These are phyloP conservation scores for Boletus rubescentipes DNA, from an alignment of 768 basidiomycete genomes.

Conservation along the genomic window DNA sequence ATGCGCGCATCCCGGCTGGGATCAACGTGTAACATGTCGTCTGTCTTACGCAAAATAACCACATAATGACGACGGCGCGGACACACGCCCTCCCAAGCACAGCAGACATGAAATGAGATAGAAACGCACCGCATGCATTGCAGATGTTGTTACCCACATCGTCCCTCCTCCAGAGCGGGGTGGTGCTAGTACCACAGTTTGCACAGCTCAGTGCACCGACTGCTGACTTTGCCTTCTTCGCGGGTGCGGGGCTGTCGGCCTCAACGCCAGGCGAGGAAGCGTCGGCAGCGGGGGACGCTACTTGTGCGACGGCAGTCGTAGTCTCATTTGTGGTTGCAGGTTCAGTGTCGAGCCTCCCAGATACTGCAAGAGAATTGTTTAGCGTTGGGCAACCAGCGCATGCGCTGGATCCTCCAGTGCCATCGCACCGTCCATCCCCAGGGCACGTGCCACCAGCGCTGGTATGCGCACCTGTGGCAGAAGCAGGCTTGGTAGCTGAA, in stretches of 20 bases:
- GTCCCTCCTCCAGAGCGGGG: conserved; percentile 87
- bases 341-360: conserved; percentile 42
- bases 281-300: conserved; percentile 32
- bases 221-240: conserved; percentile 37
- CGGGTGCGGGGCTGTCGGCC: conserved; percentile 29
- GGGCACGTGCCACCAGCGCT: conserved; percentile 77
- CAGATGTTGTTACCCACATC: conserved; percentile 92
- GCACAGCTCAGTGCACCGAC: conserved; percentile 83
- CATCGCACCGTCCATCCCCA: conserved; percentile 97
- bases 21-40: conserved; percentile 22
- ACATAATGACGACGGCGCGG: conserved; percentile 15
- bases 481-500: conserved; percentile 27
- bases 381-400: conserved; percentile 96
- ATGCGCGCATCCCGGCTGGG: conserved; percentile 19
- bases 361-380: conserved; percentile 73
- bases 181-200: conserved; percentile 87
- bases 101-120: conserved; percentile 27
- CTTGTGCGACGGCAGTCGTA: conserved; percentile 14
- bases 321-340: conserved; percentile 26
- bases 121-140: conserved; percentile 85
- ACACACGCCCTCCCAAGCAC: conserved; percentile 22
- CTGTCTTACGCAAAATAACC: conserved; percentile 22
- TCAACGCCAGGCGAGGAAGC: conserved; percentile 35
- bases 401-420: conserved; percentile 89
- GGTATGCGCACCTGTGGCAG: conserved; percentile 33